These are phyloP conservation scores for Sistotremastrum suecicum DNA, from an alignment of 768 basidiomycete species.

Conservation along the genomic window DNA sequence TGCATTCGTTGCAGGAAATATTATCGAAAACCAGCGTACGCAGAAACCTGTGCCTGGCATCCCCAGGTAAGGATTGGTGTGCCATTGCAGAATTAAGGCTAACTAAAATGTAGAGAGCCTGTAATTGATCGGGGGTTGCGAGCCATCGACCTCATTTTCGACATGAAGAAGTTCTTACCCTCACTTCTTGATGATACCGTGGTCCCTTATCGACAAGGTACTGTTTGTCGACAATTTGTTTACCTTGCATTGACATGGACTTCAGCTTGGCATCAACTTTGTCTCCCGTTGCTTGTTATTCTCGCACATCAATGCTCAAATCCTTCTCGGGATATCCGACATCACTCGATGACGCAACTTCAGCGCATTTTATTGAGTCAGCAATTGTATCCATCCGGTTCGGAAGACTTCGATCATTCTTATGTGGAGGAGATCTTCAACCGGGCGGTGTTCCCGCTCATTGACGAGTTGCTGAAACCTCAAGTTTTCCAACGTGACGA, in stretches of 20 bases:
- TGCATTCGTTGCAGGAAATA: conserved; percentile 54
- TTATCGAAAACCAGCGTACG: conserved; percentile 39
- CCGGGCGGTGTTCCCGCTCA: conserved; percentile 75
- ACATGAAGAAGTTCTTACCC: conserved; percentile 53
- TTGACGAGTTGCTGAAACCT: conserved; percentile 83
- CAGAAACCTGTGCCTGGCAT: conserved; percentile 26
- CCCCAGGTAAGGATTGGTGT: not conserved
- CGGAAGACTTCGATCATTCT: conserved; percentile 37
- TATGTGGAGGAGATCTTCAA: conserved; percentile 81
- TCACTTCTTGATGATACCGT: conserved; percentile 33
- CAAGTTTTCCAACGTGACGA: conserved; percentile 70
- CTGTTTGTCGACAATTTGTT: conserved; percentile 26
- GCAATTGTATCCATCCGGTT: conserved; percentile 32
- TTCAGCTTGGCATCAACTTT: conserved; percentile 63
- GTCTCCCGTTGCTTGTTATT: conserved; percentile 58
- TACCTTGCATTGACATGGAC: not conserved
- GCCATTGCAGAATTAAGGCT: conserved; percentile 1
- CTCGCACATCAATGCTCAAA: conserved; percentile 75
- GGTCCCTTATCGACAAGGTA: conserved; percentile 23
- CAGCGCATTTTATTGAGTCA: conserved; percentile 78
- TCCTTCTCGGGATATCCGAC: conserved; percentile 71
- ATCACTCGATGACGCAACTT: conserved; percentile 62
- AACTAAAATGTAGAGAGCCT: conserved; percentile 39
- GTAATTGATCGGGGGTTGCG: conserved; percentile 67
- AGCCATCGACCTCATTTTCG: conserved; percentile 68